Conservation (phyloP, 2,329 filamentous ascomycete species). For the Tricladium varicosporioides region DNA sequence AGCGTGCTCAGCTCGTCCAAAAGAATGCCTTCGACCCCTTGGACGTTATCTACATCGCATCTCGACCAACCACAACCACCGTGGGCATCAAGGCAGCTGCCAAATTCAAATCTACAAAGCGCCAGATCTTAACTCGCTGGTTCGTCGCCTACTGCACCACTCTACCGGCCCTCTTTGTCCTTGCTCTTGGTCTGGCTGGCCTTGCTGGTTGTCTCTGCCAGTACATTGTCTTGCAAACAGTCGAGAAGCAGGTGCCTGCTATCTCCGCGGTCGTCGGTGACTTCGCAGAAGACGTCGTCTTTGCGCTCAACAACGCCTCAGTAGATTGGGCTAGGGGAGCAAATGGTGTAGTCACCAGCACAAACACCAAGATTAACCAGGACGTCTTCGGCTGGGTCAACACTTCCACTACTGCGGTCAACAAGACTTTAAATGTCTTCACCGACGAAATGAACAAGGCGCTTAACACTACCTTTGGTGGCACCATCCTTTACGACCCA, state of each 20-base stretch:
- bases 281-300: slow-evolving; percentile 64
- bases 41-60: slow-evolving; percentile 86
- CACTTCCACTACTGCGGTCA: slow-evolving; percentile 78
- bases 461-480: slow-evolving; percentile 76
- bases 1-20: slow-evolving; percentile 64
- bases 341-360: slow-evolving; percentile 57
- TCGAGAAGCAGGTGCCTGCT: slow-evolving; percentile 63
- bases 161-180: slow-evolving; percentile 64
- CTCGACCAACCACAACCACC: slow-evolving; percentile 72
- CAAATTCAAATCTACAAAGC: slow-evolving; percentile 57
- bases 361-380: slow-evolving; percentile 73
- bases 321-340: slow-evolving; percentile 61
- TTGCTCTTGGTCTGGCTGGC: slow-evolving; percentile 65
- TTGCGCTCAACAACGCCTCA: slow-evolving; percentile 61
- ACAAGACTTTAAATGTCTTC: slow-evolving; percentile 81
- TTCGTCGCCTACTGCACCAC: slow-evolving; percentile 68
- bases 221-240: slow-evolving; percentile 59
- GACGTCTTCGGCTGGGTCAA: slow-evolving; percentile 86
- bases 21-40: slow-evolving; percentile 71
- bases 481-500: slow-evolving; percentile 75
- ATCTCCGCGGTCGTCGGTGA: slow-evolving; percentile 62
- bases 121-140: slow-evolving; percentile 65
- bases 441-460: slow-evolving; percentile 72
- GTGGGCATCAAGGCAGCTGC: slow-evolving; percentile 69
- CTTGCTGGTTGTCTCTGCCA: slow-evolving; percentile 67